Percentiles rank a stretch among this genome's conserved stretches.
Conservation (phyloP, 2,329 filamentous ascomycete species). For the Cladosporium velox region DNA sequence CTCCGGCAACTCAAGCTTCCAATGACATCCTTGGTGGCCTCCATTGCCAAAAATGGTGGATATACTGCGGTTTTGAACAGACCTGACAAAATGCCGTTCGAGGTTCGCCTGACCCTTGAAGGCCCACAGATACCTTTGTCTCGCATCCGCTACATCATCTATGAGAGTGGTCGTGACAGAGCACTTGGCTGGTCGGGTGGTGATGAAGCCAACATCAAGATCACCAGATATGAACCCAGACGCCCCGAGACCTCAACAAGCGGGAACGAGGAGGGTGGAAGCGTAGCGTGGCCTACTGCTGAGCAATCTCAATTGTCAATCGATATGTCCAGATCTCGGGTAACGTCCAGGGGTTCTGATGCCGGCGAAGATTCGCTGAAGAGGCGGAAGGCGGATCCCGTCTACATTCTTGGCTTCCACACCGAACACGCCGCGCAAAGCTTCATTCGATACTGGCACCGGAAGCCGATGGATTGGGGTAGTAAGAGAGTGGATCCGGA, state of each 20-base stretch:
- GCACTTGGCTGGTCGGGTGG: conserved; percentile 35
- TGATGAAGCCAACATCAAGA: conserved; percentile 27
- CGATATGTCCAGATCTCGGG: conserved; percentile 12
- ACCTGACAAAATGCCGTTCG: conserved; percentile 33
- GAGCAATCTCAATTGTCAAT: not conserved
- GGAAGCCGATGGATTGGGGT: conserved; percentile 44
- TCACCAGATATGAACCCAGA: conserved; percentile 33
- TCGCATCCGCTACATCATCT: conserved; percentile 32
- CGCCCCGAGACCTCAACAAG: not conserved
- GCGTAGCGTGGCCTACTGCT: not conserved
- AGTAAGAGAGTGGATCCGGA: conserved; percentile 27
- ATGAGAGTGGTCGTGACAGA: conserved; percentile 28
- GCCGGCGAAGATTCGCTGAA: conserved; percentile 36
- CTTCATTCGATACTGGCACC: conserved; percentile 57
- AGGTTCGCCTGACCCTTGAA: conserved; percentile 38
- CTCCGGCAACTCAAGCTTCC: conserved; percentile 41
- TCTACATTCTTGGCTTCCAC: conserved; percentile 56
- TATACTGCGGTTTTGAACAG: conserved; percentile 32
- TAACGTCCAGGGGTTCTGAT: not conserved
- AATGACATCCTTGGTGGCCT: conserved; percentile 35
- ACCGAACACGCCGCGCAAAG: conserved; percentile 56
- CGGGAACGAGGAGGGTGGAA: not conserved
- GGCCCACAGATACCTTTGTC: conserved; percentile 34
- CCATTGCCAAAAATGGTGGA: conserved; percentile 42
- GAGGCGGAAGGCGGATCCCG: conserved; percentile 44